These are phyloP conservation scores for Alternaria metachromatica DNA, from an alignment of 2,329 filamentous ascomycete genomes.

Conservation along the genomic window DNA sequence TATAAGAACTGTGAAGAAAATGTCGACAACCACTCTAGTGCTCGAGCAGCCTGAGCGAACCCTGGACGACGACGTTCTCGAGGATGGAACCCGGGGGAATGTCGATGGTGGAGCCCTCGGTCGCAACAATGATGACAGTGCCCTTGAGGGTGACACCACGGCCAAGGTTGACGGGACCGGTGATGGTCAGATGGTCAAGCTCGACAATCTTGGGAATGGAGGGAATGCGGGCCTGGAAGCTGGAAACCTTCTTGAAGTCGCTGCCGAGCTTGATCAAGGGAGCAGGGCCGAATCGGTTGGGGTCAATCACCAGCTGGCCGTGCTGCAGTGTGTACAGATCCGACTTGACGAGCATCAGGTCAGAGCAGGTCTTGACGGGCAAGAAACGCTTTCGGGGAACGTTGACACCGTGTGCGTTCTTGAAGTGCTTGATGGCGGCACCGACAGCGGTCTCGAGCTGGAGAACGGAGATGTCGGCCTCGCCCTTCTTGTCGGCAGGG, in stretches of 20 bases:
- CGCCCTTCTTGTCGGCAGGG: conserved; percentile 98
- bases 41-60: conserved; percentile 79
- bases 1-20: conserved; percentile 23
- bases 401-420: conserved; percentile 98
- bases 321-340: conserved; percentile 99
- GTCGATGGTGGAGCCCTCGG: conserved; percentile 97
- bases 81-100: conserved; percentile 95
- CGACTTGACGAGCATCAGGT: conserved; percentile 99
- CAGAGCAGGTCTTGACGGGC: conserved; percentile 99
- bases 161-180: conserved; percentile 94
- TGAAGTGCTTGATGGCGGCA: conserved; percentile 98
- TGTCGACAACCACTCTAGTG: conserved; percentile 56
- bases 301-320: conserved; percentile 96
- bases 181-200: conserved; percentile 95
- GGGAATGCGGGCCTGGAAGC: conserved; percentile 87
- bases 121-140: conserved; percentile 98
- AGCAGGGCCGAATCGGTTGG: conserved; percentile 93
- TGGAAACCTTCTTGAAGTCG: conserved; percentile 99
- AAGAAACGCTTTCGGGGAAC: conserved; percentile 97
- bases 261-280: conserved; percentile 98
- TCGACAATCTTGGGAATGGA: conserved; percentile 91
- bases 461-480: conserved; percentile 95
- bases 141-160: conserved; percentile 96
- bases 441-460: conserved; percentile 99
- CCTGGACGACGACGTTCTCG: conserved; percentile 99